Conservation (phyloP, 192 early-diverging fungal genomes). For the Chytriomyces hyalinus region DNA sequence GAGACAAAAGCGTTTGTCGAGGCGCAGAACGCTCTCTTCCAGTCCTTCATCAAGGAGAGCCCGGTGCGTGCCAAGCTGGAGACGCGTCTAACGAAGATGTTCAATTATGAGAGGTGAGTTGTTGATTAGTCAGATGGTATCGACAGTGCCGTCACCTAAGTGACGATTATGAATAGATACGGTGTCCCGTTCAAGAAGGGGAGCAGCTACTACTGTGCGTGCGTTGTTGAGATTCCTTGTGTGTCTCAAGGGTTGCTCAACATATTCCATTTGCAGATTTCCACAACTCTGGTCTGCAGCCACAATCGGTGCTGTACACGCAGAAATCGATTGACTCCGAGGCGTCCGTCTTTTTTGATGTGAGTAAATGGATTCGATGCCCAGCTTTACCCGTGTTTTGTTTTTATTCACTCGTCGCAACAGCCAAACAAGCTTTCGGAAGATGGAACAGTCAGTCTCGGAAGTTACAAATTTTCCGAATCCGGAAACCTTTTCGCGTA, state of each 20-base stretch:
- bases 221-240: background rate
- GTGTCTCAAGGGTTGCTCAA: background rate
- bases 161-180: background rate
- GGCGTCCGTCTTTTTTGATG: slow-evolving; percentile 54
- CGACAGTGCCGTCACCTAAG: background rate
- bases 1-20: slow-evolving; percentile 62
- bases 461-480: slow-evolving; percentile 59
- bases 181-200: slow-evolving; percentile 52
- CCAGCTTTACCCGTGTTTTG: background rate
- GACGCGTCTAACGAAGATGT: slow-evolving; percentile 48
- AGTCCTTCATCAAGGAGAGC: slow-evolving; percentile 37
- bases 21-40: slow-evolving; percentile 55
- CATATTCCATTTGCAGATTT: background rate
- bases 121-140: background rate
- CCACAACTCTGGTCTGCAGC: slow-evolving; percentile 45
- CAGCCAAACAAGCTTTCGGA: slow-evolving; percentile 60
- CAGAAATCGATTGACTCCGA: slow-evolving; percentile 49
- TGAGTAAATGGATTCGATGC: background rate
- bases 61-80: slow-evolving; percentile 33
- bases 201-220: slow-evolving; percentile 58
- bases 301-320: slow-evolving; percentile 65
- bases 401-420: background rate
- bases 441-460: slow-evolving; percentile 65
- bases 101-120: slow-evolving; percentile 53
- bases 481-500: slow-evolving; percentile 64